Evolutionary conservation across 768 basidiomycete species (phyloP).

Genomic region (Podaxis rugospora): DNA sequence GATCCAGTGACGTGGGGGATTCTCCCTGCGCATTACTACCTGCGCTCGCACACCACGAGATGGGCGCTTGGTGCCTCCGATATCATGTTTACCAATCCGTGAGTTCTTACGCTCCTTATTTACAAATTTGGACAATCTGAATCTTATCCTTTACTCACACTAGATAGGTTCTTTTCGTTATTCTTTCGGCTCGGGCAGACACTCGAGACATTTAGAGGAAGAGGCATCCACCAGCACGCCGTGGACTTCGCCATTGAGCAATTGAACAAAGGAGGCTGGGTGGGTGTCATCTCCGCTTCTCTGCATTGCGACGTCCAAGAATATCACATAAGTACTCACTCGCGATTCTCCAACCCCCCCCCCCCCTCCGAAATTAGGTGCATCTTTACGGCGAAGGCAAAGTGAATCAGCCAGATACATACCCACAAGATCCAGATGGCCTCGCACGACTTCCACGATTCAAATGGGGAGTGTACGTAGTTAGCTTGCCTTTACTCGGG

Average conservation of each 20-base stretch:
- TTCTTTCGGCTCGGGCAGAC: slow-evolving; percentile 92
- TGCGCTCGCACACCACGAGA: slow-evolving; percentile 56
- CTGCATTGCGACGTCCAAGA: background rate
- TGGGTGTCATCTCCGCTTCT: slow-evolving; percentile 30
- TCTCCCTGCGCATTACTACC: slow-evolving; percentile 61
- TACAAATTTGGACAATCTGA: background rate
- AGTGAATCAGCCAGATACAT: slow-evolving; percentile 67
- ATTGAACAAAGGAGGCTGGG: slow-evolving; percentile 84
- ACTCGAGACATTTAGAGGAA: slow-evolving; percentile 88
- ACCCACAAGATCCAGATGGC: slow-evolving; percentile 38
- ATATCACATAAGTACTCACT: background rate
- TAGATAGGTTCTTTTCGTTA: slow-evolving; percentile 67
- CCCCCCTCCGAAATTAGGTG: slow-evolving; percentile 41
- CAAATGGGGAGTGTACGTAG: slow-evolving; percentile 92
- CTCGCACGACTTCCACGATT: slow-evolving; percentile 61
- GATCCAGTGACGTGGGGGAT: slow-evolving; percentile 88
- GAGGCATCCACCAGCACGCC: slow-evolving; percentile 83
- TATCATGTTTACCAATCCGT: slow-evolving; percentile 93
- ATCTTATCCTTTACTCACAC: slow-evolving; percentile 13
- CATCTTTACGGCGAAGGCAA: slow-evolving; percentile 91
- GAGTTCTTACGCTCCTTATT: slow-evolving; percentile 25
- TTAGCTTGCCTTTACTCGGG: background rate
- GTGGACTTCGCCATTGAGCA: slow-evolving; percentile 80
- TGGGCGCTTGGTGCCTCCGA: slow-evolving; percentile 95
- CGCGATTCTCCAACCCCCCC: background rate